phyloP scores from a whole-genome alignment of 306 rosid species.

The Sesbania bispinosa region DNA sequence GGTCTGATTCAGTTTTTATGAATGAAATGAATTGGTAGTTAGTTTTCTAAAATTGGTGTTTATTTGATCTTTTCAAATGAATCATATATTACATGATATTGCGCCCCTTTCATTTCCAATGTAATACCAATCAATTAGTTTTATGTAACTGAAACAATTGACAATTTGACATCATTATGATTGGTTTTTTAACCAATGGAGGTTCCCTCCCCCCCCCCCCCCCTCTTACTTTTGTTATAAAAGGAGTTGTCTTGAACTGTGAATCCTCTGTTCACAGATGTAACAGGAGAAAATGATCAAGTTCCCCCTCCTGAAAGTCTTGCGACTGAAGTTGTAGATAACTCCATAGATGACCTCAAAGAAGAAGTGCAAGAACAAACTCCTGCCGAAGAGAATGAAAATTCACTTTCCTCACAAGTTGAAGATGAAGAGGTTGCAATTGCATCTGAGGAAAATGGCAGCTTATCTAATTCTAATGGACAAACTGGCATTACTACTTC shows the following conservation, averaged over 20 bases:
- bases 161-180: neutral
- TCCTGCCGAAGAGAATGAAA: slow-evolving; percentile 12
- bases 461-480: slow-evolving; percentile 23
- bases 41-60: neutral
- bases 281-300: slow-evolving; percentile 23
- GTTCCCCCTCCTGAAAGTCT: slow-evolving; percentile 27
- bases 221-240: neutral
- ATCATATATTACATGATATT: neutral
- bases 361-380: slow-evolving; percentile 27
- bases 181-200: neutral
- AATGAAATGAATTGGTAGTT: neutral
- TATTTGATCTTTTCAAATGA: neutral
- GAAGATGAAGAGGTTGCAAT: slow-evolving; percentile 24
- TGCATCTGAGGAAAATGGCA: neutral
- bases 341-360: slow-evolving; percentile 6
- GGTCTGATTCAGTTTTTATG: slow-evolving; percentile 11
- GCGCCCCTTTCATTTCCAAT: slow-evolving; percentile 2
- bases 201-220: neutral
- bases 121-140: slow-evolving; percentile 1
- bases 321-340: slow-evolving; percentile 19
- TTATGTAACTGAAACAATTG: slow-evolving; percentile 7
- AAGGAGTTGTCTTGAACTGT: slow-evolving; percentile 2
- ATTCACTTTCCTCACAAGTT: slow-evolving; percentile 12
- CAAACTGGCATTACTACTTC: slow-evolving; percentile 26
- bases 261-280: slow-evolving; percentile 31